Conservation (phyloP, 108 stramenopile genomes). For the Aurantiochytrium sp. region DNA sequence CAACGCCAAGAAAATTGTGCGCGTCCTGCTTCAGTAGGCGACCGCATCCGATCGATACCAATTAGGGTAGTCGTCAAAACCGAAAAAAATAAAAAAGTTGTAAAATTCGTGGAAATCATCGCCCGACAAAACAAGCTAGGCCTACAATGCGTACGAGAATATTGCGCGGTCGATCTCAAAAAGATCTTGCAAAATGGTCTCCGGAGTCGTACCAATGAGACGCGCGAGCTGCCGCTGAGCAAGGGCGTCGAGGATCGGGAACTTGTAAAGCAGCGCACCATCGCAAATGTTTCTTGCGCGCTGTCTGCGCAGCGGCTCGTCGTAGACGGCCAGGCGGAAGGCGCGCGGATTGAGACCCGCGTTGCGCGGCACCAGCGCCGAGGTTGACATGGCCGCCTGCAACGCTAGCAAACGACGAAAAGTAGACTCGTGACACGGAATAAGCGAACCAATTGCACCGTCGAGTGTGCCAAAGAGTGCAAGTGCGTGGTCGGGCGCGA, state of each 20-base stretch:
- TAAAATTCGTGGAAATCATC: too few species aligned
- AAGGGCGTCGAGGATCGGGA: not conserved
- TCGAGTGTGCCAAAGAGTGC: not conserved
- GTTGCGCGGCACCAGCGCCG: not conserved
- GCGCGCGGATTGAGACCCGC: not conserved
- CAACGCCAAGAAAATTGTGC: constrained; percentile 68
- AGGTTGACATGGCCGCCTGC: constrained; percentile 1
- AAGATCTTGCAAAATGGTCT: not conserved
- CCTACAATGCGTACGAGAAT: not conserved
- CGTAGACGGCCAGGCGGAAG: not conserved
- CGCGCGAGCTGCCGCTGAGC: constrained; percentile 8
- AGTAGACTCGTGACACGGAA: not conserved
- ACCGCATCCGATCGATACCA: too few species aligned
- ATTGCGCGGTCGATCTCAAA: not conserved
- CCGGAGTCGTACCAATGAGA: constrained; percentile 8
- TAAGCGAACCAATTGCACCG: not conserved
- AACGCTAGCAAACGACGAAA: not conserved
- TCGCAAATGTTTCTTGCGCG: not conserved
- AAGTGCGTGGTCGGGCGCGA: not conserved
- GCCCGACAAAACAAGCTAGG: too few species aligned
- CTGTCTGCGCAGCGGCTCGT: not conserved
- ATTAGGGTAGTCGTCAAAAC: too few species aligned
- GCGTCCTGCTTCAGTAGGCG: constrained; percentile 60
- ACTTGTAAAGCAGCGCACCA: not conserved
- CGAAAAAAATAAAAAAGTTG: too few species aligned